Conservation (phyloP, 2,329 filamentous ascomycete genomes). For the Decorospora gaudefroyi region DNA sequence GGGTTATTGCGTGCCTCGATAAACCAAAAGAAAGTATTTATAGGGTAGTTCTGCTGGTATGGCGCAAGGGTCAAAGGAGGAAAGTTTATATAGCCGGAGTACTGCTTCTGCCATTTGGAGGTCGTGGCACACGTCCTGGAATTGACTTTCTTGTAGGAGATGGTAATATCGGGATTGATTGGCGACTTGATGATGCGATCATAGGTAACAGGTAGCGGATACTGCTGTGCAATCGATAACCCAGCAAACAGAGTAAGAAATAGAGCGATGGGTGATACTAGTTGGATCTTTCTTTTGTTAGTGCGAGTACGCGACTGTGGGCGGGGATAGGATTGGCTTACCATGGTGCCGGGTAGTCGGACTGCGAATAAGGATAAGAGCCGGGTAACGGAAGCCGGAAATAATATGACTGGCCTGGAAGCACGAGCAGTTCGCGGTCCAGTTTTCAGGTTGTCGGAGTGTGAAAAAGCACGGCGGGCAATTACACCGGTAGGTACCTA, state of each 20-base stretch:
- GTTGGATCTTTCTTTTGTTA: slow-evolving; percentile 4
- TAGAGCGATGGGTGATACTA: slow-evolving; percentile 21
- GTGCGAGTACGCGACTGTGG: neutral
- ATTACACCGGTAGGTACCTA: neutral
- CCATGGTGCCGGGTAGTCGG: slow-evolving; percentile 12
- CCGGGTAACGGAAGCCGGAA: too few species aligned
- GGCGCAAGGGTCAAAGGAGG: slow-evolving; percentile 56
- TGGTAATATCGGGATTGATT: slow-evolving; percentile 65
- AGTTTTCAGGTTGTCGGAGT: neutral
- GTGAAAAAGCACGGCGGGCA: neutral
- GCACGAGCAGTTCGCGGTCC: neutral
- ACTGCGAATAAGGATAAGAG: slow-evolving; percentile 22
- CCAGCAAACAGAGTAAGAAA: slow-evolving; percentile 15
- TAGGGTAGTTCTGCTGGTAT: slow-evolving; percentile 59
- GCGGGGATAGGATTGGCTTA: slow-evolving; percentile 1
- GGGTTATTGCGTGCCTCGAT: slow-evolving; percentile 62
- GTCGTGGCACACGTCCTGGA: slow-evolving; percentile 67
- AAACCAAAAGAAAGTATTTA: slow-evolving; percentile 69
- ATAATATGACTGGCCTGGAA: neutral
- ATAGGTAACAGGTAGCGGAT: slow-evolving; percentile 48
- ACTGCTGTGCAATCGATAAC: slow-evolving; percentile 48
- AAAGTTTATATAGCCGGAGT: slow-evolving; percentile 67
- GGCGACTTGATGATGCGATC: slow-evolving; percentile 64
- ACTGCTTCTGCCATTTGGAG: slow-evolving; percentile 68
- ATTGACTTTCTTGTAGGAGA: slow-evolving; percentile 68